These are phyloP conservation scores for Phlyctochytrium planicorne DNA, from an alignment of 192 early-diverging fungal species.

Conservation along the genomic window DNA sequence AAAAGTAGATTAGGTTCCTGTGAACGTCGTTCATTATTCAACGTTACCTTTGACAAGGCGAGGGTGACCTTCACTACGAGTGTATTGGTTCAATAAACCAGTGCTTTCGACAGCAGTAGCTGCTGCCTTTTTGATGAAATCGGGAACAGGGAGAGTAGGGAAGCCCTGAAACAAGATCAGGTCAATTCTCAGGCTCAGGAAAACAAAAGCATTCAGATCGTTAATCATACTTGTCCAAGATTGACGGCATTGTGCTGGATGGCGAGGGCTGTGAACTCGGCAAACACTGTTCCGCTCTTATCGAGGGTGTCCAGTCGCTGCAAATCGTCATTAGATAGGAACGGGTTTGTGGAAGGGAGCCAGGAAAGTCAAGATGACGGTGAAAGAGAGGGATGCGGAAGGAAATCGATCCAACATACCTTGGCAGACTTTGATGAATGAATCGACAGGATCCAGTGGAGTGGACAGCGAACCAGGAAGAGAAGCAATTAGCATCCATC, in stretches of 20 bases:
- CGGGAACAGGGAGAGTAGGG: constrained; percentile 65
- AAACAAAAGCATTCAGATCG: constrained; percentile 8
- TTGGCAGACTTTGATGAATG: neutral
- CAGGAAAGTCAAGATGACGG: neutral
- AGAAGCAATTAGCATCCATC: too few species aligned
- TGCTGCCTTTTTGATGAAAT: constrained; percentile 81
- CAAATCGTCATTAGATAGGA: too few species aligned
- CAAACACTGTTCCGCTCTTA: constrained; percentile 50
- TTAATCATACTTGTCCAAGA: constrained; percentile 85
- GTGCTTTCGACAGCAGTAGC: constrained; percentile 60
- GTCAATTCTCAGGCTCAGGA: neutral
- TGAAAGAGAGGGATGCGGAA: neutral
- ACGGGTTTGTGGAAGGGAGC: too few species aligned
- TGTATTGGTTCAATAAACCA: constrained; percentile 83
- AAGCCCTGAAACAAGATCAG: constrained; percentile 57
- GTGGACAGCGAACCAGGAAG: too few species aligned
- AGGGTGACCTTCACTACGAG: constrained; percentile 54
- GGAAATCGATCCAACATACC: neutral
- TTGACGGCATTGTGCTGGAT: constrained; percentile 84
- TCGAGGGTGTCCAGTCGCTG: constrained; percentile 36
- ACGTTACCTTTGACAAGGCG: constrained; percentile 34
- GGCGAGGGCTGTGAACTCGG: constrained; percentile 80
- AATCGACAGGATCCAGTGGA: too few species aligned
- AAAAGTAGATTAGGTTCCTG: too few species aligned
- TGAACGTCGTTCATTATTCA: neutral